These are phyloP conservation scores for Alternaria sp. DNA, from an alignment of 2,329 filamentous ascomycete species.

Conservation along the genomic window DNA sequence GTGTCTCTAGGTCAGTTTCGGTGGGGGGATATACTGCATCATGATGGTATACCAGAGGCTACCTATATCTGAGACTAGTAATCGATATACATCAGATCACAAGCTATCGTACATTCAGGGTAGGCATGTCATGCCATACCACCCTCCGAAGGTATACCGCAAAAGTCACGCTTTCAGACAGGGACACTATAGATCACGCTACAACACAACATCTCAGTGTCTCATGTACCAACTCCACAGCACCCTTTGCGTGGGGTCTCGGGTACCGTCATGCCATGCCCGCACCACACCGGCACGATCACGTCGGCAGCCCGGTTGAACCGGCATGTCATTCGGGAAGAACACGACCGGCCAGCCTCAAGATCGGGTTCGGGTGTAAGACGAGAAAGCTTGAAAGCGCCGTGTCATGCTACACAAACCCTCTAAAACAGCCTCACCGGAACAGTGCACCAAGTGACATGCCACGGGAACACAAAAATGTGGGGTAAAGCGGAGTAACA, in stretches of 20 bases:
- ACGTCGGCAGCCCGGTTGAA: background rate
- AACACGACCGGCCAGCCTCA: background rate
- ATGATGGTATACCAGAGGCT: background rate
- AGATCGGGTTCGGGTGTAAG: background rate
- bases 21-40: background rate
- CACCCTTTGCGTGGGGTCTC: background rate
- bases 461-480: slow-evolving; percentile 22
- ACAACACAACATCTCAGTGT: background rate
- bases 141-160: background rate
- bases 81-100: background rate
- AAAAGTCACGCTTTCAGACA: background rate
- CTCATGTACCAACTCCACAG: background rate
- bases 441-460: slow-evolving; percentile 10
- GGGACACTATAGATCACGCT: background rate
- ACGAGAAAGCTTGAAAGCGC: background rate
- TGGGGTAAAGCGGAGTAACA: slow-evolving; percentile 25
- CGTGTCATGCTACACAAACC: background rate
- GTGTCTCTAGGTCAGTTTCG: background rate
- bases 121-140: background rate
- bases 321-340: background rate
- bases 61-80: background rate
- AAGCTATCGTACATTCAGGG: background rate
- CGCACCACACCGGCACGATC: background rate
- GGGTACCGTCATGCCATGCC: background rate
- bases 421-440: slow-evolving; percentile 27